phyloP scores from a whole-genome alignment of 768 basidiomycete genomes.

The Lactarius sanguifluus region DNA sequence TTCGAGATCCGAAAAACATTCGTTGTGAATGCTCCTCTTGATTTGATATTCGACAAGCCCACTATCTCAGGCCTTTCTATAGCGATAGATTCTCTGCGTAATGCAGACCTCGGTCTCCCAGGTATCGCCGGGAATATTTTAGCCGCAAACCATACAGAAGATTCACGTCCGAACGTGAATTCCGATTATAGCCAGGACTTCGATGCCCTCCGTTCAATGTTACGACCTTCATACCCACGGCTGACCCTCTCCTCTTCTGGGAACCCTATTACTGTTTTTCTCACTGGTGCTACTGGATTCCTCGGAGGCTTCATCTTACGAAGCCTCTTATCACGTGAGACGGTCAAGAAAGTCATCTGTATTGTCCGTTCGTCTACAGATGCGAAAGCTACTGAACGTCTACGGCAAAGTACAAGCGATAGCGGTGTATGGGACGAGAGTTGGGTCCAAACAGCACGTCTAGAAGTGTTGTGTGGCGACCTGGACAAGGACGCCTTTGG shows the following conservation, averaged over 20 bases:
- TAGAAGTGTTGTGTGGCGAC: slow-evolving; percentile 87
- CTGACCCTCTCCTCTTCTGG: slow-evolving; percentile 54
- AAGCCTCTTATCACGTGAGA: slow-evolving; percentile 66
- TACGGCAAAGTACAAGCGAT: slow-evolving; percentile 70
- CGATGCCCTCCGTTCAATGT: slow-evolving; percentile 53
- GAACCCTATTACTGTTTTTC: slow-evolving; percentile 73
- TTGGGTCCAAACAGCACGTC: slow-evolving; percentile 65
- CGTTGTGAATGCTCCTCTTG: slow-evolving; percentile 86
- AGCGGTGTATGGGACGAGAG: slow-evolving; percentile 86
- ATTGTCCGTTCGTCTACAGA: slow-evolving; percentile 75
- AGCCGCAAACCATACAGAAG: slow-evolving; percentile 3
- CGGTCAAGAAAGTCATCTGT: slow-evolving; percentile 85
- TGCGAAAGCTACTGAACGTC: slow-evolving; percentile 62
- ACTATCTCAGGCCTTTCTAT: slow-evolving; percentile 76
- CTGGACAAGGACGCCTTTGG: slow-evolving; percentile 76
- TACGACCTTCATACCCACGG: slow-evolving; percentile 63
- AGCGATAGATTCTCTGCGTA: slow-evolving; percentile 72
- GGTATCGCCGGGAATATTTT: slow-evolving; percentile 33
- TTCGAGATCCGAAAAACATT: slow-evolving; percentile 95
- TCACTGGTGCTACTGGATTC: slow-evolving; percentile 97
- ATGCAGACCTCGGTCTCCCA: slow-evolving; percentile 77
- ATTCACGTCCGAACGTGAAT: slow-evolving; percentile 1
- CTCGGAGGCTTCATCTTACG: slow-evolving; percentile 89
- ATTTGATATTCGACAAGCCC: slow-evolving; percentile 88
- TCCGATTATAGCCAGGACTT: slow-evolving; percentile 67